Evolutionary conservation across 2,329 filamentous ascomycete species (phyloP), one percentile per base, ranked within the genome.

Genomic region (Lachnellula subtilissima): DNA sequence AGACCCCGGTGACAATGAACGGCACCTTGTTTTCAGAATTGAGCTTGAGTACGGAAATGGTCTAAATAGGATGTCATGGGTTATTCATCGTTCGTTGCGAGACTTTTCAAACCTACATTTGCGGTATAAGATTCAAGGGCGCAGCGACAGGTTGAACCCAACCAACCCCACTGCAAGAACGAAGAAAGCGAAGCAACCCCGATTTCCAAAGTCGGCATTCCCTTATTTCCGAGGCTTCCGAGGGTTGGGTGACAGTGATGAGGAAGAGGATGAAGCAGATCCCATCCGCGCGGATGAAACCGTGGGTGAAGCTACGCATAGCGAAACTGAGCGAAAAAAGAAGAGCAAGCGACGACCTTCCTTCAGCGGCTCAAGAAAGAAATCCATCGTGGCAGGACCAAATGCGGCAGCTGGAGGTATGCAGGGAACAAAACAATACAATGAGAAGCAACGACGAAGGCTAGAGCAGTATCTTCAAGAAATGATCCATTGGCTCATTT

Each of bases 31-130:
- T 8, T 96, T 97, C 71, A 87, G 87, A 46, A 92, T 99, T 54
- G 91, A 96, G 65, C 78, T 99, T 15, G 94, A 99, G 70, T 99
- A 99, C 70, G 94, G 94, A 14, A 97, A 89, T 69, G 95, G 94
- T 0, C 84, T 94, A 54, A 97, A 93, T 53, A 83, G 94, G 55
- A 97, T 99, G 95, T 90, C 89, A 69, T 99, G 94, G 94, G 87
- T 89, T 17, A 89, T 99, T 56, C 86, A 91, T 66, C 83, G 94
- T 53, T 92, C 90, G 9, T 82, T 97, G 40, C 81, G 85, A 64
- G 94, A 99, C 69, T 96, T 99, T 65, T 84, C 90, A 64, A 96
- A 97, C 65, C 77, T 99, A 37, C 94, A 99, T 73, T 78, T 91
- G 67, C 92, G 95, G 65, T 99, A 97, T 79, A 96, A 94, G 70